Evolutionary conservation across 2,329 filamentous ascomycete species (phyloP).

Genomic region (Beauveria pseudobassiana): DNA sequence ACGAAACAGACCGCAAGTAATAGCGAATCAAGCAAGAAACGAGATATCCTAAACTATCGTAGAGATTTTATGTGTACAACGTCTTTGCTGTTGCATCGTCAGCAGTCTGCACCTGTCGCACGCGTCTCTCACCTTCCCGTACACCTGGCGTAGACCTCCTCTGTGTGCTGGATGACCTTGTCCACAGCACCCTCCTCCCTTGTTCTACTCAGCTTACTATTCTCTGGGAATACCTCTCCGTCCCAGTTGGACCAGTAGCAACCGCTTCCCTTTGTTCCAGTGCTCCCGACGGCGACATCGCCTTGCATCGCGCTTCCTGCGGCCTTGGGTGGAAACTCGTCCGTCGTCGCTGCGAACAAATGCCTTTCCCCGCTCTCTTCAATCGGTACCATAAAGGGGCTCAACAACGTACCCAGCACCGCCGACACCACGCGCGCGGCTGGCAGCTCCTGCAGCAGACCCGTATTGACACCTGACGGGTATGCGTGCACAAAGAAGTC

Average conservation of each 20-base stretch:
- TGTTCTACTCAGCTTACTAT: neutral
- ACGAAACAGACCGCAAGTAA: too few relatives aligned
- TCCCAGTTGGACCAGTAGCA: neutral
- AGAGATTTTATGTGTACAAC: too few relatives aligned
- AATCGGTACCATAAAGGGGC: neutral
- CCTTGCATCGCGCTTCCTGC: neutral
- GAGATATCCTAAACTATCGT: too few relatives aligned
- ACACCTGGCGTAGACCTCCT: neutral
- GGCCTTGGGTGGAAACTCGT: slow-evolving; percentile 3
- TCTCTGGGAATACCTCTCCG: neutral
- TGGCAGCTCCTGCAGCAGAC: neutral
- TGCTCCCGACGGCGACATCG: neutral
- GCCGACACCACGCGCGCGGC: neutral
- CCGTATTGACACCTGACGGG: slow-evolving; percentile 20
- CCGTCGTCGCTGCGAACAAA: slow-evolving; percentile 12
- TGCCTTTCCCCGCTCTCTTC: slow-evolving; percentile 12
- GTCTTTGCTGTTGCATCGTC: too few relatives aligned
- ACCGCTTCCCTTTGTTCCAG: neutral
- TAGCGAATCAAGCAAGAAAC: too few relatives aligned
- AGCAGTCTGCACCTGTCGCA: too few relatives aligned
- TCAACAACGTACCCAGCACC: neutral
- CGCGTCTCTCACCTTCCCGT: neutral
- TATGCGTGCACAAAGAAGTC: slow-evolving; percentile 24
- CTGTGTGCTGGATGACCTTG: neutral
- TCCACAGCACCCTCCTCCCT: neutral